phyloP scores from a whole-genome alignment of 2,329 filamentous ascomycete genomes.

The Colletotrichum sidae region DNA sequence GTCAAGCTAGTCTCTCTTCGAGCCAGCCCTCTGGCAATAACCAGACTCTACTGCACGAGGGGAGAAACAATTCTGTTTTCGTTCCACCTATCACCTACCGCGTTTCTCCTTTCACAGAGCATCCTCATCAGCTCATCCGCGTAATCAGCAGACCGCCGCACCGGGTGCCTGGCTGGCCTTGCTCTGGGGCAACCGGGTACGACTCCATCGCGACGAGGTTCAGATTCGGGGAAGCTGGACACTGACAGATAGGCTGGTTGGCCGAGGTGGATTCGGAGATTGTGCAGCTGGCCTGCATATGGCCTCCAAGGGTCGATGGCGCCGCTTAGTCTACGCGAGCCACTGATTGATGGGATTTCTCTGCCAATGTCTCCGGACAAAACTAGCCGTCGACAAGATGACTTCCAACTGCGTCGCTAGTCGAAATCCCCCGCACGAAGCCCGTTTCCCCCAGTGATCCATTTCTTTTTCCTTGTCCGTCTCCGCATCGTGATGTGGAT shows the following conservation, averaged over 20 bases:
- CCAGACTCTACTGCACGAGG: constrained; percentile 19
- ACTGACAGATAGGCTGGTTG: background rate
- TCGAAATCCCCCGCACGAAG: constrained; percentile 18
- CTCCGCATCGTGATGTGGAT: constrained; percentile 18
- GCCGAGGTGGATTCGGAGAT: constrained; percentile 33
- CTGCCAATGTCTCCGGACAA: constrained; percentile 23
- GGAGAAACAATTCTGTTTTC: constrained; percentile 22
- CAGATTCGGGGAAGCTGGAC: constrained; percentile 27
- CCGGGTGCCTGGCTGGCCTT: constrained; percentile 1
- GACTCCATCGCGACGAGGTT: constrained; percentile 6
- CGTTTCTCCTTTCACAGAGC: constrained; percentile 1
- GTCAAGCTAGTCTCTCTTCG: constrained; percentile 26
- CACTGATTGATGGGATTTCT: constrained; percentile 35
- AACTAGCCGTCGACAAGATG: constrained; percentile 22
- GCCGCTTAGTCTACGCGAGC: constrained; percentile 2
- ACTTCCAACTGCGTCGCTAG: constrained; percentile 22
- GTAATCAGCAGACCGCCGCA: constrained; percentile 22
- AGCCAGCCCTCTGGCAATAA: constrained; percentile 28
- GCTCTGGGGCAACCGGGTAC: constrained; percentile 3
- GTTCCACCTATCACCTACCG: constrained; percentile 32
- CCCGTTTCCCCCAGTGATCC: constrained; percentile 28
- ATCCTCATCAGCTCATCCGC: constrained; percentile 10
- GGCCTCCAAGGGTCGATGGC: constrained; percentile 12
- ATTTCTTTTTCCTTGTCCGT: constrained; percentile 12
- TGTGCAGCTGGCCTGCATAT: constrained; percentile 31